A percentile compares a stretch with the other conserved stretches of the same genome.
Conservation (phyloP, 2,329 filamentous ascomycete species). For the Paecilomyces fulvus region DNA sequence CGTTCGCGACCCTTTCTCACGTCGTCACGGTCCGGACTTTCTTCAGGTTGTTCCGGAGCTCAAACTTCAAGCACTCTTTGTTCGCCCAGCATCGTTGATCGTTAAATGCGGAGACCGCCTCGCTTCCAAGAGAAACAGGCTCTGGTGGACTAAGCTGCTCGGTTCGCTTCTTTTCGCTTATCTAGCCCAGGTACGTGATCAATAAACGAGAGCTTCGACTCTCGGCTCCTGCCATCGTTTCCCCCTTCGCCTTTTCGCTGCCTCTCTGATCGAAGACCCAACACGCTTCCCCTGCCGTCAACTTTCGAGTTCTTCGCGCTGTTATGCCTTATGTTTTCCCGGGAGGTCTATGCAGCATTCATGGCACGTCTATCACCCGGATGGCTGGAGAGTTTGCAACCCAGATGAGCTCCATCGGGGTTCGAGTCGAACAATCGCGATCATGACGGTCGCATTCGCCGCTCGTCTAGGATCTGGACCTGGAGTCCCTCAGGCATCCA, state of each 20-base stretch:
- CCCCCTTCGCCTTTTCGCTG: slow-evolving; percentile 13
- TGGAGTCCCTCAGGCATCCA: neutral
- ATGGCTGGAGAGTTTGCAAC: neutral
- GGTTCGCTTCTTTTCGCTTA: slow-evolving; percentile 13
- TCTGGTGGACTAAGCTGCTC: slow-evolving; percentile 18
- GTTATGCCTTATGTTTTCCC: neutral
- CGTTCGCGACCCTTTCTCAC: slow-evolving; percentile 1
- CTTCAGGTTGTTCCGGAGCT: slow-evolving; percentile 10
- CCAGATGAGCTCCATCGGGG: neutral
- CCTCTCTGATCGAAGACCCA: neutral
- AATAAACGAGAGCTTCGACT: slow-evolving; percentile 5
- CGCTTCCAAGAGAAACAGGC: slow-evolving; percentile 10
- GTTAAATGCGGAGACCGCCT: slow-evolving; percentile 12
- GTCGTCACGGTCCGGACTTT: slow-evolving; percentile 8
- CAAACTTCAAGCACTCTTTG: slow-evolving; percentile 8
- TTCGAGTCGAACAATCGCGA: neutral
- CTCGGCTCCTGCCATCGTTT: neutral
- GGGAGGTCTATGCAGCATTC: neutral
- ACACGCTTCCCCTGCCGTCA: neutral
- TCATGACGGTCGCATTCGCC: neutral
- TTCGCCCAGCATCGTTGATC: slow-evolving; percentile 11
- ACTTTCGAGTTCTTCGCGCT: neutral
- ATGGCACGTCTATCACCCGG: neutral
- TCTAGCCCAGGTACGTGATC: slow-evolving; percentile 6
- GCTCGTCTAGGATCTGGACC: neutral